Evolutionary conservation across 2,329 filamentous ascomycete genomes (phyloP), one percentile per base, ranked within the genome.

Genomic region (Arthrobotrys sinensis): DNA sequence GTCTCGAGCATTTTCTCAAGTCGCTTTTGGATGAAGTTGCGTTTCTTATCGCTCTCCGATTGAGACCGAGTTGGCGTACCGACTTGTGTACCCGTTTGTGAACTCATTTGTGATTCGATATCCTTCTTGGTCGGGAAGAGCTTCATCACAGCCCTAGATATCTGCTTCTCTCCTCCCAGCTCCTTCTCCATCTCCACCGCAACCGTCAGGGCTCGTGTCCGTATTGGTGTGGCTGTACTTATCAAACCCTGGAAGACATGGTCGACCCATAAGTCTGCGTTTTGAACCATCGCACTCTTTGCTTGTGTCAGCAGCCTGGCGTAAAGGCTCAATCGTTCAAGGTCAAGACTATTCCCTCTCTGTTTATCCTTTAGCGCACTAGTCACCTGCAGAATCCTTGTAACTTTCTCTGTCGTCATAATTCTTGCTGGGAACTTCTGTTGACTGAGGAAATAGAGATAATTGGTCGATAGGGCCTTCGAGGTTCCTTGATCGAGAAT

Each of bases 171-270:
- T 36, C 89, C 89, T 1, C 93, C 92, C 3, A 96, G 86, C 0
- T 86, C 85, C 77, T 91, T 89, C 7, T 91, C 91, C 19, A 92
- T 90, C 70, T 93, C 89, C 1, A 91, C 86, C 0, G 93, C 93
- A 10, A 96, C 87, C 28, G 88, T 87, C 62, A 98, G 91, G 1
- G 94, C 94, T 50, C 91, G 89, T 4, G 86, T 86, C 55, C 93
- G 89, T 53, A 95, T 91, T 46, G 97, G 93, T 81, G 91, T 91
- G 60, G 94, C 86, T 36, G 86, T 90, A 83, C 93, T 94, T 45
- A 97, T 87, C 87, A 97, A 91, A 62, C 93, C 93, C 19, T 90
- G 90, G 80, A 98, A 90, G 19, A 97, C 86, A 83, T 96, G 91
- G 64, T 91, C 88, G 60, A 97, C 86, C 95, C 96, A 99, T 76